phyloP scores from a whole-genome alignment of 169 alveolate genomes.

The Cryptosporidium sp. region DNA sequence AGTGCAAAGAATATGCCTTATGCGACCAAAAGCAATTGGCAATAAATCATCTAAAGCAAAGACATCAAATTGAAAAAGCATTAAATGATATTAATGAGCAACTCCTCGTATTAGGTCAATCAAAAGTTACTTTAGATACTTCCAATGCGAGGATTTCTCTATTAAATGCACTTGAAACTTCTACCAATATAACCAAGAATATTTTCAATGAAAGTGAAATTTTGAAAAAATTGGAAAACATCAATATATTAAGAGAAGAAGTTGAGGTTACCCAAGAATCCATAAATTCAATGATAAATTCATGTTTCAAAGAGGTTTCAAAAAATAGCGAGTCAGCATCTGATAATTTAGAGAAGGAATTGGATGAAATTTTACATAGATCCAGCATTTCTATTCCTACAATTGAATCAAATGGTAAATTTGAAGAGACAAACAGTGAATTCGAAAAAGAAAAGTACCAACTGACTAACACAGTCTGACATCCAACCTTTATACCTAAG shows the following conservation, averaged over 20 bases:
- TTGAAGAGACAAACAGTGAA: not conserved
- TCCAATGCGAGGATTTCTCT: constrained; percentile 48
- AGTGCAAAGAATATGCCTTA: constrained; percentile 63
- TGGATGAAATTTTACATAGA: constrained; percentile 13
- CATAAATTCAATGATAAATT: constrained; percentile 33
- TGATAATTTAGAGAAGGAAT: constrained; percentile 42
- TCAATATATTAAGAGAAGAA: constrained; percentile 27
- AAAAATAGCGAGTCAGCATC: not conserved
- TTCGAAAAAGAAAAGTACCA: not conserved
- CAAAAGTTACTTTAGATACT: constrained; percentile 43
- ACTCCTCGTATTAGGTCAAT: constrained; percentile 31
- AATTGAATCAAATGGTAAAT: not conserved
- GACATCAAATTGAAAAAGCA: constrained; percentile 60
- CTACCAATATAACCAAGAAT: constrained; percentile 26
- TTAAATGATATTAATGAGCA: constrained; percentile 54
- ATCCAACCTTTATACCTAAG: no score
- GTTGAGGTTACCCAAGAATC: constrained; percentile 38
- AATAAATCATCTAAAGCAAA: constrained; percentile 58
- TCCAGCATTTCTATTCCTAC: not conserved
- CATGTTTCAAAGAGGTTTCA: constrained; percentile 14
- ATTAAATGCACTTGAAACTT: constrained; percentile 52
- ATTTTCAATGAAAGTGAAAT: constrained; percentile 46
- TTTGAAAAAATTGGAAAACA: constrained; percentile 45
- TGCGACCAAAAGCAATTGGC: constrained; percentile 59
- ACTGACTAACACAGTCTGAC: not conserved